Conservation (phyloP, 208 protist species). For the Entamoeba dispar region DNA sequence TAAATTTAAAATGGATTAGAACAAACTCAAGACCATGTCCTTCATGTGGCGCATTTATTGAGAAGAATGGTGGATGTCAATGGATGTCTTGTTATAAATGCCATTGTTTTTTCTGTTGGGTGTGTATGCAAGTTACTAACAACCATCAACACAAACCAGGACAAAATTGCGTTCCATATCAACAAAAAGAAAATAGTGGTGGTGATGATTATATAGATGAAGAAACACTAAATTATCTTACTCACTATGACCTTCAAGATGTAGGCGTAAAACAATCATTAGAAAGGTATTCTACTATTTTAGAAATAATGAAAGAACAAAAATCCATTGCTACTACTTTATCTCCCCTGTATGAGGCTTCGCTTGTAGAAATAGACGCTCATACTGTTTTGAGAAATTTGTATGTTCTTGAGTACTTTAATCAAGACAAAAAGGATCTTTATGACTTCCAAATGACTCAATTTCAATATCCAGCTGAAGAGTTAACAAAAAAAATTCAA, state of each 20-base stretch:
- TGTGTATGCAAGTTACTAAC: background rate
- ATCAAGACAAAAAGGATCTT: background rate
- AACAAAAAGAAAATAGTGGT: too few relatives aligned
- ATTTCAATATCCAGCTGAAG: background rate
- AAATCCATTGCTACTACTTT: background rate
- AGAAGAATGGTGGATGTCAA: background rate
- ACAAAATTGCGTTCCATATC: background rate
- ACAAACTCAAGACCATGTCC: background rate
- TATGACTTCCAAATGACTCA: background rate
- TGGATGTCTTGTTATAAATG: background rate
- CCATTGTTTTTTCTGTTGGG: background rate
- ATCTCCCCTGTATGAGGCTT: background rate
- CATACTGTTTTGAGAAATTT: background rate
- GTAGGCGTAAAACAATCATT: background rate
- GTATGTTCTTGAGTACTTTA: background rate
- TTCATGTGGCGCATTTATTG: background rate
- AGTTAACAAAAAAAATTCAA: background rate
- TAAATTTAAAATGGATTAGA: background rate
- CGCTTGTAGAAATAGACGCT: background rate
- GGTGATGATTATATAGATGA: background rate
- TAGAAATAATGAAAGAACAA: background rate
- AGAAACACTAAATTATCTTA: background rate
- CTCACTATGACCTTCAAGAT: background rate
- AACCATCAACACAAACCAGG: background rate
- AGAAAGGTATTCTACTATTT: background rate